Evolutionary conservation across 768 basidiomycete species (phyloP), one percentile per base, ranked within the genome.

Genomic region (Cystobasidium ongulense): DNA sequence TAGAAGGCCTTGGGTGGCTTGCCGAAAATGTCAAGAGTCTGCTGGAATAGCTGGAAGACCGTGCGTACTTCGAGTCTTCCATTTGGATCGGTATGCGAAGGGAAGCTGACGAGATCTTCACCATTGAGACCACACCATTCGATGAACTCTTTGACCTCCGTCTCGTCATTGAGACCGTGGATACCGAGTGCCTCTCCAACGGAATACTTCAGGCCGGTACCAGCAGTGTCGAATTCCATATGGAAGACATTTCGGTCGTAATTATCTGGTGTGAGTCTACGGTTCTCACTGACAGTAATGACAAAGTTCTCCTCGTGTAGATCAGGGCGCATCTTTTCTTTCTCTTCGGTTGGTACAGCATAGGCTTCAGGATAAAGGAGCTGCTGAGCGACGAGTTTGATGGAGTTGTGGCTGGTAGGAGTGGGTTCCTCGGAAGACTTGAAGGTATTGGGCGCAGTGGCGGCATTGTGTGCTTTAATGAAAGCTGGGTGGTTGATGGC

Each of bases 241-340:
- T 99, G 96, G 85, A 98, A 98, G 36, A 99, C 93, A 82, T 99
- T 98, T 77, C 96, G 91, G 81, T 97, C 90, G 82, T 99, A 99
- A 75, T 95, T 92, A 77, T 87, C 81, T 36, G 96, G 96, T 0
- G 96, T 98, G 61, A 99, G 86, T 36, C 96, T 90, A 53, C 88
- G 88, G 83, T 97, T 98, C 81, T 96, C 93, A 5, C 88, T 87
- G 81, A 92, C 94, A 10, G 91, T 95, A 72, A 97, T 88, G 68
- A 98, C 87, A 86, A 86, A 97, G 27, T 93, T 98, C 79, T 89
- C 88, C 74, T 97, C 95, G 1, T 89, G 83, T 27, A 90, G 80
- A 78, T 96, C 92, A 15, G 96, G 96, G 50, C 89, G 74, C 31
- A 83, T 82, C 50, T 80, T 80, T 25, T 80, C 77, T 27, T 78